A percentile compares a stretch with the other conserved stretches of the same genome.
Conservation (phyloP, 1,139 yeast genomes). For the Zygosaccharomyces sapae region DNA sequence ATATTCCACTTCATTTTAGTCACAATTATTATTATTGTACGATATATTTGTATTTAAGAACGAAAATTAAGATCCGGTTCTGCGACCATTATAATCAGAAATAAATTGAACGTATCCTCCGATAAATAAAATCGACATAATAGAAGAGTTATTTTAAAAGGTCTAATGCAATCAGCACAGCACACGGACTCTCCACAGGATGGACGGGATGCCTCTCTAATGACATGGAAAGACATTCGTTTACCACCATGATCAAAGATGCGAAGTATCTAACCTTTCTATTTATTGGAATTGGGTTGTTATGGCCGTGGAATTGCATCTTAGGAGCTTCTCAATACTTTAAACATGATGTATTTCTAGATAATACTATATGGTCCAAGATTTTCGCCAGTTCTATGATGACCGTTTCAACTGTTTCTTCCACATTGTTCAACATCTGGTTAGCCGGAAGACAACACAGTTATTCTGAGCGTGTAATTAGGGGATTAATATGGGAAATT, state of each 20-base stretch:
- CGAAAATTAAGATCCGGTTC: no score
- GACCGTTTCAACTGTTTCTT: slow-evolving; percentile 76
- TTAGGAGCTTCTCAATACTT: slow-evolving; percentile 83
- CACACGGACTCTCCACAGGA: neutral
- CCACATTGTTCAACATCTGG: slow-evolving; percentile 56
- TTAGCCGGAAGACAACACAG: slow-evolving; percentile 71
- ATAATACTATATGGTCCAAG: slow-evolving; percentile 50
- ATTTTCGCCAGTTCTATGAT: slow-evolving; percentile 81
- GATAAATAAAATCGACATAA: no score
- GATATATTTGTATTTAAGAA: neutral
- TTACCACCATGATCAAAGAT: slow-evolving; percentile 19
- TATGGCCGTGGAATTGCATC: slow-evolving; percentile 98
- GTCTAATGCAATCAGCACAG: neutral
- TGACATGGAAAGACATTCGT: neutral
- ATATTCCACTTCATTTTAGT: neutral
- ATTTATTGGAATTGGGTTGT: slow-evolving; percentile 66
- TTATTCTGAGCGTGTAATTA: slow-evolving; percentile 54
- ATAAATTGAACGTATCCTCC: no score
- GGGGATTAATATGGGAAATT: slow-evolving; percentile 57
- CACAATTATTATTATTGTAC: neutral
- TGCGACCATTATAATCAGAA: no score
- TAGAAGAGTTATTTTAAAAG: neutral
- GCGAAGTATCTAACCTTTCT: slow-evolving; percentile 60
- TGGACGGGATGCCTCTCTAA: no score
- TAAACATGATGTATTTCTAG: slow-evolving; percentile 53